Conservation (phyloP, 2,329 filamentous ascomycete species). For the Dichotomopilus funicola region DNA sequence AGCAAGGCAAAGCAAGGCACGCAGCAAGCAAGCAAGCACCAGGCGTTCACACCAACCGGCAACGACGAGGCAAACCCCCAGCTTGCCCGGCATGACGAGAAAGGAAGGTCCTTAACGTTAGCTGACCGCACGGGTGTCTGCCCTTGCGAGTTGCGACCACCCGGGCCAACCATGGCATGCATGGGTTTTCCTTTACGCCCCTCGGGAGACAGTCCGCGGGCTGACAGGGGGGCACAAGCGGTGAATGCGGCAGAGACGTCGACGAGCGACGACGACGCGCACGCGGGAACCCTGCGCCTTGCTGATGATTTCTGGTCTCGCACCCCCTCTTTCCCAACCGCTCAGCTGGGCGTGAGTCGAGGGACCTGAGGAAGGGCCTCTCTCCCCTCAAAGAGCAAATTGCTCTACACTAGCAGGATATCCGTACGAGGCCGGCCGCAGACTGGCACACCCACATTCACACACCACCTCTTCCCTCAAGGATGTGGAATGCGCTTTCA, state of each 20-base stretch:
- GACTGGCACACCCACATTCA: too few relatives aligned
- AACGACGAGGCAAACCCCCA: conserved; percentile 2
- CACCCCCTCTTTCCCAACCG: too few relatives aligned
- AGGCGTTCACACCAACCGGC: not conserved
- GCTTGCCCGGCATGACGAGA: conserved; percentile 18
- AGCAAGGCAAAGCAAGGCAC: not conserved
- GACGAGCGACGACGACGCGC: not conserved
- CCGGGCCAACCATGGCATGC: conserved; percentile 8
- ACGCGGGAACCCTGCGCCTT: too few relatives aligned
- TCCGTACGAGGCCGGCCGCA: too few relatives aligned
- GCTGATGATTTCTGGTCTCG: too few relatives aligned
- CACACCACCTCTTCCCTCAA: too few relatives aligned
- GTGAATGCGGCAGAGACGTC: conserved; percentile 8
- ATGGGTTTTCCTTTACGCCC: conserved; percentile 4
- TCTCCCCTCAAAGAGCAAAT: too few relatives aligned
- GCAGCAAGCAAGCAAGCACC: not conserved
- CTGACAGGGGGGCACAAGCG: conserved; percentile 9
- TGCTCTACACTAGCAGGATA: too few relatives aligned
- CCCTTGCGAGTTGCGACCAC: not conserved
- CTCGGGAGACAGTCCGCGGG: not conserved
- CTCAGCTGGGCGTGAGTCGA: too few relatives aligned
- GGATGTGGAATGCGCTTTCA: too few relatives aligned
- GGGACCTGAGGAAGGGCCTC: too few relatives aligned
- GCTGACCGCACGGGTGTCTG: too few relatives aligned
- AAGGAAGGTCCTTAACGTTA: conserved; percentile 20